Conservation (phyloP, 495 filamentous ascomycete species). For the Jackrogersella multiformis region DNA sequence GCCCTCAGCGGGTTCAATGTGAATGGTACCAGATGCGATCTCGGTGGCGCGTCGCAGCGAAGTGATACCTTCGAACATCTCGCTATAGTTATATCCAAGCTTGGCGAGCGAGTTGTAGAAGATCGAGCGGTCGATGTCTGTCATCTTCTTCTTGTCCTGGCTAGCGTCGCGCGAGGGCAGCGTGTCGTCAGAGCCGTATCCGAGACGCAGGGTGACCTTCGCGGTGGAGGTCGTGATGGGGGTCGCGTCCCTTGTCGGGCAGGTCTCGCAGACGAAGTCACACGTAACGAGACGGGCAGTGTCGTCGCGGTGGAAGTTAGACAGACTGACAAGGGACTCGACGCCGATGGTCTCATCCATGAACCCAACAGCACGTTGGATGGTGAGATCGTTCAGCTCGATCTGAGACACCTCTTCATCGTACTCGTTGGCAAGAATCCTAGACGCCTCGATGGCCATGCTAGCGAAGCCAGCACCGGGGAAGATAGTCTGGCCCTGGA, state of each 20-base stretch:
- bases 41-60: background rate
- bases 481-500: constrained; percentile 58
- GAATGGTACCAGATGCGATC: constrained; percentile 1
- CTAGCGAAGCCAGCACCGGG: constrained; percentile 63
- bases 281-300: background rate
- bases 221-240: constrained; percentile 4
- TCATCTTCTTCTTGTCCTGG: constrained; percentile 13
- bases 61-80: constrained; percentile 7
- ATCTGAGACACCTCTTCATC: constrained; percentile 16
- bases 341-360: constrained; percentile 10
- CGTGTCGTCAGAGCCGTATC: constrained; percentile 8
- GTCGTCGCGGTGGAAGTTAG: constrained; percentile 2
- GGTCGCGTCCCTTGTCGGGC: constrained; percentile 1
- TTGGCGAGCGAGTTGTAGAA: constrained; percentile 10
- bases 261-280: constrained; percentile 10
- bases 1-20: background rate
- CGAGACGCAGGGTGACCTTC: background rate
- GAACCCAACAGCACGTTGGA: constrained; percentile 21
- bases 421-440: background rate
- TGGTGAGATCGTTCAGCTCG: constrained; percentile 35
- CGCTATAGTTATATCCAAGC: constrained; percentile 10
- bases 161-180: constrained; percentile 1
- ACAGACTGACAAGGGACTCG: background rate
- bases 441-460: constrained; percentile 57
- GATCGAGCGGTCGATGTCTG: background rate